phyloP scores from a whole-genome alignment of 441 rosid species.

The Corymbia citriodora region DNA sequence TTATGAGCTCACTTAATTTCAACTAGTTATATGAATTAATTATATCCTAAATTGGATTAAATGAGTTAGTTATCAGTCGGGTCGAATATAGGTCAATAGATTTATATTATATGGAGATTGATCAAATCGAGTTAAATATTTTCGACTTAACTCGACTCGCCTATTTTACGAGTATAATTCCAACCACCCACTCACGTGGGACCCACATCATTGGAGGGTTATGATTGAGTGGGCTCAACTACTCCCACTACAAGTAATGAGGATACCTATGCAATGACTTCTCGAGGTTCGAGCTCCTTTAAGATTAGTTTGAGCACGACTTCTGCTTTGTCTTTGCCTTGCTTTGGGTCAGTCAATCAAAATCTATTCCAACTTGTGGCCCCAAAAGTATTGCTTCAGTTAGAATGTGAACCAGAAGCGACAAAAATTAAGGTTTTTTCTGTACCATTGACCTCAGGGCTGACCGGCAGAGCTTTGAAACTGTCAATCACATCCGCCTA shows the following conservation, averaged over 20 bases:
- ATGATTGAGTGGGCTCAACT: background rate
- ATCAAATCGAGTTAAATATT: no score
- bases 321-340: background rate
- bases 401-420: background rate
- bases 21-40: no score
- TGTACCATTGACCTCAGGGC: background rate
- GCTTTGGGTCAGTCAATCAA: background rate
- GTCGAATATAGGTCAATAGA: no score
- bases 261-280: background rate
- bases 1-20: background rate
- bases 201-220: background rate
- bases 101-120: rapidly evolving
- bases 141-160: rapidly evolving
- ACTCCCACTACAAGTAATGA: background rate
- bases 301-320: background rate
- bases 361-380: background rate
- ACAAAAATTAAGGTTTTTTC: background rate
- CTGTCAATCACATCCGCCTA: background rate
- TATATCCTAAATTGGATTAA: background rate
- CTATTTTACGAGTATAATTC: background rate
- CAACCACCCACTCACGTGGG: background rate
- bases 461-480: background rate
- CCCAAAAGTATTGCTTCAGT: background rate
- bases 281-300: background rate
- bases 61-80: rapidly evolving